These are phyloP conservation scores for Schwanniomyces etchellsii DNA, from an alignment of 1,139 yeast species.

Conservation along the genomic window DNA sequence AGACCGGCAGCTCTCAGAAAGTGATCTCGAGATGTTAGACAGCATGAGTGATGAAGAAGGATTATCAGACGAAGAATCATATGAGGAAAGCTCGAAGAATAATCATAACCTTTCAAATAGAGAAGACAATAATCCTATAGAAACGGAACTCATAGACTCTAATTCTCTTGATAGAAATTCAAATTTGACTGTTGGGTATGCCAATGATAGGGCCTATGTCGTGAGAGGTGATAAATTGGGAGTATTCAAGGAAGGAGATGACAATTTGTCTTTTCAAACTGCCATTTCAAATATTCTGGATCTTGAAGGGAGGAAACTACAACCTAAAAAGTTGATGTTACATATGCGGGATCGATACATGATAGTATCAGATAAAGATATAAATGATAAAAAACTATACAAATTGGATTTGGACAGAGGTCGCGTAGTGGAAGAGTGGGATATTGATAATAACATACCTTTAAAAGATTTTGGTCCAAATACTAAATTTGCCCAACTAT, in stretches of 20 bases:
- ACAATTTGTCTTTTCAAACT: slow-evolving; percentile 55
- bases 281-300: slow-evolving; percentile 59
- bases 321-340: slow-evolving; percentile 65
- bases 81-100: neutral
- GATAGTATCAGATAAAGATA: slow-evolving; percentile 53
- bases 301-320: slow-evolving; percentile 47
- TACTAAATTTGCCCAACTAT: slow-evolving; percentile 65
- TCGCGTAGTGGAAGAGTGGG: slow-evolving; percentile 80
- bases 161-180: slow-evolving; percentile 43
- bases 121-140: neutral
- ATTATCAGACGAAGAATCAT: slow-evolving; percentile 1
- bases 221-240: slow-evolving; percentile 78
- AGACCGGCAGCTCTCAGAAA: slow-evolving; percentile 11
- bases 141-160: too few relatives aligned
- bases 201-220: slow-evolving; percentile 69
- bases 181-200: slow-evolving; percentile 64
- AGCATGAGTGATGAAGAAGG: slow-evolving; percentile 14
- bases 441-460: slow-evolving; percentile 36
- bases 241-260: slow-evolving; percentile 59
- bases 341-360: slow-evolving; percentile 68
- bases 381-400: slow-evolving; percentile 39
- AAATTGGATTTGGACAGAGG: slow-evolving; percentile 79
- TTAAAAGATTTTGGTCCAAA: slow-evolving; percentile 62
- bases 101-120: neutral
- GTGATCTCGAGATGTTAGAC: slow-evolving; percentile 11